These are phyloP conservation scores for Leccinum aurantiacum DNA, from an alignment of 768 basidiomycete genomes.

Conservation along the genomic window DNA sequence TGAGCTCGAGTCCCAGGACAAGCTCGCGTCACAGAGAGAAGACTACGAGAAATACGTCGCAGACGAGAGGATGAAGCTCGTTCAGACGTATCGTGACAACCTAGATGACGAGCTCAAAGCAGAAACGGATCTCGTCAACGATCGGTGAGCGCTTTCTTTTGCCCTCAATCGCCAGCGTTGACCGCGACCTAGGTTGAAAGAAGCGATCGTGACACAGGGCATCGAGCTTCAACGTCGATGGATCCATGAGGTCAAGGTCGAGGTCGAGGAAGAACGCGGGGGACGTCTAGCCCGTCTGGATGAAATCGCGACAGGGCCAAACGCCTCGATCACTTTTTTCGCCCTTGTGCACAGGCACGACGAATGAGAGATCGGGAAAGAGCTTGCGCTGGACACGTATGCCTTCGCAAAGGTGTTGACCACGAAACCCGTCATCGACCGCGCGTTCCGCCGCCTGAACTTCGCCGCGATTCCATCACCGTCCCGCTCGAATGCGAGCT, in stretches of 20 bases:
- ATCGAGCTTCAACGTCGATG: slow-evolving; percentile 96
- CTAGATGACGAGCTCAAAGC: slow-evolving; percentile 81
- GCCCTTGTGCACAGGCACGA: too few relatives aligned
- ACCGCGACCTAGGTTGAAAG: slow-evolving; percentile 62
- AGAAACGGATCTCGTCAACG: slow-evolving; percentile 91
- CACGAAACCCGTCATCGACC: too few relatives aligned
- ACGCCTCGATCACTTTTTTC: too few relatives aligned
- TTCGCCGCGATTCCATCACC: slow-evolving; percentile 1
- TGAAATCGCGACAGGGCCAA: slow-evolving; percentile 53
- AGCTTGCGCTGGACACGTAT: too few relatives aligned
- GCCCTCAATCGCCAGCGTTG: background rate
- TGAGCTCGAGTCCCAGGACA: slow-evolving; percentile 84
- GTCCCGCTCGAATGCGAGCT: slow-evolving; percentile 19
- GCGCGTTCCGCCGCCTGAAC: background rate
- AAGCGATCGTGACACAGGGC: slow-evolving; percentile 94
- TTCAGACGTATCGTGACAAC: slow-evolving; percentile 81
- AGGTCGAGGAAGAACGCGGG: slow-evolving; percentile 94
- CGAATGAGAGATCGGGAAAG: too few relatives aligned
- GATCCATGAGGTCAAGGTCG: slow-evolving; percentile 94
- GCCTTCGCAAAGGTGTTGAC: too few relatives aligned
- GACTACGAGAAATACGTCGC: slow-evolving; percentile 81
- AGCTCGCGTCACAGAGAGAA: slow-evolving; percentile 81
- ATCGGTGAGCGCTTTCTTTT: slow-evolving; percentile 58
- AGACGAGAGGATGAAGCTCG: slow-evolving; percentile 68
- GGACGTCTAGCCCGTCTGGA: slow-evolving; percentile 94